Conservation (phyloP, 192 early-diverging fungal species). For the Entrophospora sp. region DNA sequence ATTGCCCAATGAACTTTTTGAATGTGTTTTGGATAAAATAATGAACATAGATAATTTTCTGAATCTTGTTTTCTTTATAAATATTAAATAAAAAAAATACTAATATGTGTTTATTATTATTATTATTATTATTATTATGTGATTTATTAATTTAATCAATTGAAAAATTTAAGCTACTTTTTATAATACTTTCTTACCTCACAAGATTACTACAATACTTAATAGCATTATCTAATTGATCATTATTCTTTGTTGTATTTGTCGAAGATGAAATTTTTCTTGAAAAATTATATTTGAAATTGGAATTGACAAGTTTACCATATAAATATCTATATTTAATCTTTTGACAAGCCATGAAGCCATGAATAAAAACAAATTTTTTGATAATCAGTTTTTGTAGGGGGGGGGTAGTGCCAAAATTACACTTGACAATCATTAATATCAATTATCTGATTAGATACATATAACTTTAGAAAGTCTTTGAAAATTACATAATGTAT, state of each 20-base stretch:
- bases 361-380: too few species aligned
- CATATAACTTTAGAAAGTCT: not conserved
- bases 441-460: too few species aligned
- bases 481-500: conserved; percentile 22
- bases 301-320: too few species aligned
- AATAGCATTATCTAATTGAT: not conserved
- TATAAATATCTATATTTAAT: too few species aligned
- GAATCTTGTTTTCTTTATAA: conserved; percentile 53
- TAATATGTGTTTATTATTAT: conserved; percentile 11
- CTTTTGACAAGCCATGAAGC: too few species aligned
- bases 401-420: too few species aligned
- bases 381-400: too few species aligned
- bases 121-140: not conserved
- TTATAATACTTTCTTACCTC: not conserved
- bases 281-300: conserved; percentile 16
- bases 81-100: not conserved
- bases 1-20: conserved; percentile 66
- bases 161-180: not conserved
- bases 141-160: not conserved
- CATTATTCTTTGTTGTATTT: not conserved
- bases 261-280: not conserved
- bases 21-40: conserved; percentile 64
- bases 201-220: conserved; percentile 19
- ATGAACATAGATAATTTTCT: conserved; percentile 65
- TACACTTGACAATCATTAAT: too few species aligned